Evolutionary conservation across 257 asterid species (phyloP), one percentile per base, ranked within the genome.

Genomic region (Nicotiana noctiflora): DNA sequence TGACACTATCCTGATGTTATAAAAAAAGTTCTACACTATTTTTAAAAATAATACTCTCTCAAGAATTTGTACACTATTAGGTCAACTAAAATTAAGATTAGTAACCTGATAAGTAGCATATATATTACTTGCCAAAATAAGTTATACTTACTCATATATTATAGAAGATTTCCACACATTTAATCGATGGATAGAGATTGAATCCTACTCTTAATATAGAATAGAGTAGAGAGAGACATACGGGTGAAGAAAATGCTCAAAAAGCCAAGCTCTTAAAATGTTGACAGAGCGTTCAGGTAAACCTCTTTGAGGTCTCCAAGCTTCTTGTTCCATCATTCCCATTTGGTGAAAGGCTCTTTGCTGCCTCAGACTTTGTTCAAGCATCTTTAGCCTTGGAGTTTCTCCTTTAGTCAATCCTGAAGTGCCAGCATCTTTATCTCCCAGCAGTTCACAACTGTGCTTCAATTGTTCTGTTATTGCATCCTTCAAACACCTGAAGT

Each of bases 241-340:
- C 99, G 99, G 99, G 86, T 96, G 93, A 9, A 96, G 88, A 80
- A 96, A 96, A 89, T 96, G 99, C 84, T 96, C 98, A 75, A 96
- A 96, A 83, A 96, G 98, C 99, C 99, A 96, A 56, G 99, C 97
- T 80, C 99, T 84, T 79, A 96, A 86, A 63, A 93, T 90, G 88
- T 92, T 96, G 79, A 96, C 98, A 0, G 99, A 96, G 6, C 98
- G 87, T 82, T 94, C 98, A n/a, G 99, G 99, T 84, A 96, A 59
- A 1, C 99, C 99, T 37, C 99, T 70, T 62, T 94, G 99, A 3
- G 99, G 99, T 80, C 99, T 75, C 99, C 99, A 96, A 0, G 98
- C 99, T 84, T 94, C 98, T 80, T 96, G 99, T 62, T 96, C 98
- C 97, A 93, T 91, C 93, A 93, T 90, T 3, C 99, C 99, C 96